Base-by-base conservation (phyloP, 208 protist species). In the Trypanosomatidae sp. region DNA sequence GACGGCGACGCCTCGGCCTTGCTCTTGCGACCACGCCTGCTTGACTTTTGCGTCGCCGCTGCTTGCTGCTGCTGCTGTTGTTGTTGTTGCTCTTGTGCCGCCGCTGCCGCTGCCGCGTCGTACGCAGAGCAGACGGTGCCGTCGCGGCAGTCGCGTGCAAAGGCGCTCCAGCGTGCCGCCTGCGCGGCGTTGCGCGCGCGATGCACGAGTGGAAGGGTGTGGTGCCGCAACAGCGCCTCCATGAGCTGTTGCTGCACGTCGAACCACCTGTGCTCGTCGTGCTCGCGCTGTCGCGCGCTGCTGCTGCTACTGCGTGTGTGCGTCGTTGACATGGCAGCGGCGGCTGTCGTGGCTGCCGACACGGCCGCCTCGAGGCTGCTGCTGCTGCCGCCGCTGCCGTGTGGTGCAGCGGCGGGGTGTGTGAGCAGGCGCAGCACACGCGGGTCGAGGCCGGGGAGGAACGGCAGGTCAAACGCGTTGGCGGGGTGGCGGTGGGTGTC, bases 221-320 rank as follows among this genome's bases (percentile, higher is more conserved):
- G 78, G 16, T 64, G 67, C 7, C 24, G 28, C 49, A 92, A 66
- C 4, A 88, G 43, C 5, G 66, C 48, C 53, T 80, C 68, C 46
- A 88, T 56, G 22, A 87, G 56, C 40, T 54, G 53, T 54, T 92
- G 83, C 63, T 92, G 62, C 4, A 52, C 37, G 38, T 78, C 65
- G 38, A 92, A 87, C 11, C 88, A 53, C 13, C 68, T 28, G 20
- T 66, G 43, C 30, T 82, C 48, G 15, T 53, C 53, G 37, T 59
- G 45, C 27, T 88, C 78, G 32, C 68, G 71, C 18, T 70, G 58
- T 16, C 66, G 68, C 16, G 64, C 33, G 8, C 55, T 49, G 56
- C 64, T 54, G 28, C 43, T 68, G 59, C 41, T 74, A n/a, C n/a
- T n/a, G n/a, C n/a, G 41, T 4, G 48, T 52, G 27, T 49, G 56